Conservation (phyloP, 2,329 filamentous ascomycete species). For the Aphanoascus verrucosus region DNA sequence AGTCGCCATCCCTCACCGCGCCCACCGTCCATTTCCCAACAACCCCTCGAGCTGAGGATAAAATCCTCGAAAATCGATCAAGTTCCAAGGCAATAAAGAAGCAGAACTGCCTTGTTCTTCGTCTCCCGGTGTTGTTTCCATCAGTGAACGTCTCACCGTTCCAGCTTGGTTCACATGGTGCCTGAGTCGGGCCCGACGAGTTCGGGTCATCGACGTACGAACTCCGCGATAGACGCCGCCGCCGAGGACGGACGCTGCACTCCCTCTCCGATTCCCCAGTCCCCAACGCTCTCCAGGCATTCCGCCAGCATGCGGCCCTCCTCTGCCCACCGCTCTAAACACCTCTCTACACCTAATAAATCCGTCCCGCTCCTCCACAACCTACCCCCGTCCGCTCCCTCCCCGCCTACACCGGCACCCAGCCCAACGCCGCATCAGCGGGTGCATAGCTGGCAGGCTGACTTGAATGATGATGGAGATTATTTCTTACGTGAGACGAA, state of each 20-base stretch:
- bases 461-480: slow-evolving; percentile 58
- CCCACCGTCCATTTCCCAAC: slow-evolving; percentile 6
- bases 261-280: neutral
- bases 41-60: slow-evolving; percentile 1
- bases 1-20: neutral
- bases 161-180: slow-evolving; percentile 10
- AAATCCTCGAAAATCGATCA: neutral
- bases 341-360: slow-evolving; percentile 43
- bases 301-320: slow-evolving; percentile 12
- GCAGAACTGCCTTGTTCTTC: neutral
- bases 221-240: slow-evolving; percentile 4
- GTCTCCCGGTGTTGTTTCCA: neutral
- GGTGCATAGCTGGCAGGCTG: slow-evolving; percentile 40
- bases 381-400: slow-evolving; percentile 54
- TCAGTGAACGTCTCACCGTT: neutral
- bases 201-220: slow-evolving; percentile 22
- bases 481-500: slow-evolving; percentile 69
- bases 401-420: slow-evolving; percentile 56
- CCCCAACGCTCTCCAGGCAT: slow-evolving; percentile 1
- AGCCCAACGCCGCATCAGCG: slow-evolving; percentile 54
- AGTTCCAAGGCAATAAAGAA: neutral
- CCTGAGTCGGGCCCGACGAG: slow-evolving; percentile 15
- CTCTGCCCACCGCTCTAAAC: slow-evolving; percentile 20
- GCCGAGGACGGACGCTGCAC: neutral
- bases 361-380: slow-evolving; percentile 39